Conservation (phyloP, 805 yeast genomes). For the Wickerhamomyces xylosicus region DNA sequence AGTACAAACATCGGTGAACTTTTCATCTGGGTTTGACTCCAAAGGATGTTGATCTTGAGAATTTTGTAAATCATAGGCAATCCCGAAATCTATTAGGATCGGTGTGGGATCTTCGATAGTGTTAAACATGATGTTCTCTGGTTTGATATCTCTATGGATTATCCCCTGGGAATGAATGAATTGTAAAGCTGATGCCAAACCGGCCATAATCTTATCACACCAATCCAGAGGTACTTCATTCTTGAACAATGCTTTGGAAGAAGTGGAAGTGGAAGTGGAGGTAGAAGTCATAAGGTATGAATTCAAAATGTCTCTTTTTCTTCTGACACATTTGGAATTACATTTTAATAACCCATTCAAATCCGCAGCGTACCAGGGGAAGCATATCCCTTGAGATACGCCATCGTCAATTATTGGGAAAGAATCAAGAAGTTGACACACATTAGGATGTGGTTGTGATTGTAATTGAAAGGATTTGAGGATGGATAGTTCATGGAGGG, state of each 20-base stretch:
- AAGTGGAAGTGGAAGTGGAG: background rate
- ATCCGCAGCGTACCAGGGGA: constrained; percentile 29
- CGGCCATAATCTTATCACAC: constrained; percentile 24
- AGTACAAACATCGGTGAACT: constrained; percentile 50
- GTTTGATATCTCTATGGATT: constrained; percentile 89
- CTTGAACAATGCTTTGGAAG: background rate
- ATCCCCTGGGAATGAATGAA: constrained; percentile 66
- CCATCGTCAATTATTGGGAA: background rate
- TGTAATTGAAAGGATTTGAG: constrained; percentile 17
- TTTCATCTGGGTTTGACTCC: constrained; percentile 18
- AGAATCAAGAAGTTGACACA: constrained; percentile 14
- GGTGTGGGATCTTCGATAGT: constrained; percentile 18
- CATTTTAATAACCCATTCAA: constrained; percentile 25
- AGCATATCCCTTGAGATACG: constrained; percentile 25
- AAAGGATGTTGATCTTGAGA: background rate
- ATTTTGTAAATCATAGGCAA: constrained; percentile 26
- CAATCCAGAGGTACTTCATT: constrained; percentile 6
- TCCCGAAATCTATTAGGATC: constrained; percentile 32
- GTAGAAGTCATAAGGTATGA: constrained; percentile 19
- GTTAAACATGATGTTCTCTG: constrained; percentile 60
- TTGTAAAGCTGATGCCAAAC: constrained; percentile 34
- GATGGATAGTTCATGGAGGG: constrained; percentile 33
- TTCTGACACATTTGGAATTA: constrained; percentile 17
- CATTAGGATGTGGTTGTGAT: constrained; percentile 6
- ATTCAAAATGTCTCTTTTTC: constrained; percentile 19